Evolutionary conservation across 2,329 filamentous ascomycete genomes (phyloP), one percentile per base, ranked within the genome.

Genomic region (Penicillium sclerotiorum): DNA sequence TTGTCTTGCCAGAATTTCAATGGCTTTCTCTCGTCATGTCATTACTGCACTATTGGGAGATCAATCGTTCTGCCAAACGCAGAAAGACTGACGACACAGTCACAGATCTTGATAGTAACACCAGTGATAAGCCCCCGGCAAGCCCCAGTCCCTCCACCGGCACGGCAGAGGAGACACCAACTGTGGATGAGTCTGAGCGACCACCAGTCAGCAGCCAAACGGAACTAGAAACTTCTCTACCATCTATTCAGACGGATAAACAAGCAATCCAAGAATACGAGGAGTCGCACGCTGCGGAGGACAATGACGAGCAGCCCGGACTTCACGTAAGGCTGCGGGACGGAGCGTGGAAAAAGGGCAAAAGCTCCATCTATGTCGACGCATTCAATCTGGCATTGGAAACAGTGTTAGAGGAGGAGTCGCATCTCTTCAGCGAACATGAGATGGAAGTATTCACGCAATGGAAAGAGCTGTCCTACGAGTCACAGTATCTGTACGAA

Each of bases 291-390:
- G 80, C 81, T 22, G 84, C 81, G 17, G 80, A 83, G 52, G 40
- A 53, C 30, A 38, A 45, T 2, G 61, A 64, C n/a, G 63, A 66
- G 8, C 65, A 76, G 8, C 62, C 63, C 27, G 63, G 70, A 53
- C 64, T 77, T 5, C 77, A 80, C 54, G 73, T 77, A 30, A 76
- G 81, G 7, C 64, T 87, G 12, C 78, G 78, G 49, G 73, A 83
- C 44, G 77, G 76, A 43, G 80, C 74, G 52, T 96, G 90, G 90
- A 72, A 85, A 4, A 84, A 80, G 62, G 90, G 90, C 0, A 86
- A 84, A 67, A 95, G 86, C 63, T 97, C 92, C 1, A 90, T 99
- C 47, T 99, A 99, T 63, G 90, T 96, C 15, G 94, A 99, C 73
- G 94, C 94, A 1, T 99, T 99, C 77, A 96, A 96, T 64, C 77